Base-by-base conservation (phyloP, 1,139 yeast genomes). In the Geotrichum fermentans region DNA sequence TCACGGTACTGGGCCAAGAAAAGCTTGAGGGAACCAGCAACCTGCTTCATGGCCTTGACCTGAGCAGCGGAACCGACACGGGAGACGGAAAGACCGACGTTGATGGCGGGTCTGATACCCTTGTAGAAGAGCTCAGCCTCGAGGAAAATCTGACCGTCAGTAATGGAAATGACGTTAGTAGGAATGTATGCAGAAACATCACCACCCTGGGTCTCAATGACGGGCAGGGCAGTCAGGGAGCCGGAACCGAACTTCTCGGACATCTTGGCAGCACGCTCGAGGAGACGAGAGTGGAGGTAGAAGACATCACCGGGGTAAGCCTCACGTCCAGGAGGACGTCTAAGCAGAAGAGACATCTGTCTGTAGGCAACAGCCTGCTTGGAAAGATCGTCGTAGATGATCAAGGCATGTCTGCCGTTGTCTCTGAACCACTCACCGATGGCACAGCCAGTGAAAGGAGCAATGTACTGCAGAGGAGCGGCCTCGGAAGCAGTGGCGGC, bases 381-480 rank as follows among this genome's bases (percentile, higher is more conserved):
- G 71, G 97, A 90, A 79, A 90, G 83, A 77, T 90, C 98, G 74
- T 90, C 97, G 78, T 80, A 92, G 81, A 89, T 79, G 75, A 92
- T 92, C 78, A 92, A 79, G 66, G 97, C 95, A 75, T 92, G 98
- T 73, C 75, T 85, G 72, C 96, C 97, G 75, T 92, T 92, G 82
- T 92, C 98, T 83, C 98, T 89, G 94, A 92, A 92, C 98, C 98
- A 92, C 80, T 92, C 99, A 79, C 97, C 97, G 73, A 94, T 90
- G 70, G 99, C 96, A 74, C 95, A 84, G 65, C 92, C 99, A 65
- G 98, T 89, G 96, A 94, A 92, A 73, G 99, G 99, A 79, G 99
- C 98, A 73, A 92, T 79, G 80, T 89, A 92, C 82, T 92, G 99
- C 75, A 94, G 82, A 74, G 98, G 99, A 74, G 99, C 98, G 65